Percentiles rank a stretch among this genome's conserved stretches.
Conservation (phyloP, 2,329 filamentous ascomycete species). For the Raffaelea deltoideospora region DNA sequence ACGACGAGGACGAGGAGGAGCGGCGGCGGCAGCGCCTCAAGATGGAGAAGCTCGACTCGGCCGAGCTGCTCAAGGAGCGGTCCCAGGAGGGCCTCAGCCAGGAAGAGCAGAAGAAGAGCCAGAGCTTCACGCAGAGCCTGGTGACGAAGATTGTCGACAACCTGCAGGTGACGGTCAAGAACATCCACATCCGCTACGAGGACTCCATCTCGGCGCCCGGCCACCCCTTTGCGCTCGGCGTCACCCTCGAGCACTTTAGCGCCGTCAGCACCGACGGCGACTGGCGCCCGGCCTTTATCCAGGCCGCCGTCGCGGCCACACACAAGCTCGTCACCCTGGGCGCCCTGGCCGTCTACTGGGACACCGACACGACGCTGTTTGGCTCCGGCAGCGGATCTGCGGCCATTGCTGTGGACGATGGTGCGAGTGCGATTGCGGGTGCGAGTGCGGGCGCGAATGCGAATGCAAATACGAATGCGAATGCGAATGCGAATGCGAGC, state of each 20-base stretch:
- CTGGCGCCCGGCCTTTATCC: constrained; percentile 93
- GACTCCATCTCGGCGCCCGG: constrained; percentile 90
- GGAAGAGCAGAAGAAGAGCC: constrained; percentile 93
- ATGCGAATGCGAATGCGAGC: constrained; percentile 43
- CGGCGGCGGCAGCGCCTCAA: constrained; percentile 78
- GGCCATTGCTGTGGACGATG: too few species aligned
- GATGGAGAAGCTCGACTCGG: constrained; percentile 96
- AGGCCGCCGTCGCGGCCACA: constrained; percentile 66
- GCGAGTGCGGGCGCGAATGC: too few species aligned
- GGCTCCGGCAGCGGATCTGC: constrained; percentile 68
- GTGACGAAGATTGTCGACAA: constrained; percentile 98
- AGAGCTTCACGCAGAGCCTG: constrained; percentile 92
- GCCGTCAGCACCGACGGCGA: constrained; percentile 89
- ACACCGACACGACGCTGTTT: constrained; percentile 77
- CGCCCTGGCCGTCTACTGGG: constrained; percentile 91
- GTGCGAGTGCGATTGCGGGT: too few species aligned
- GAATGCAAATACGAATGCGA: too few species aligned
- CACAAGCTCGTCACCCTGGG: constrained; percentile 90
- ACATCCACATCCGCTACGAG: constrained; percentile 96
- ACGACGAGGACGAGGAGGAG: constrained; percentile 85
- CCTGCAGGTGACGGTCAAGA: constrained; percentile 92
- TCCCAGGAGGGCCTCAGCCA: constrained; percentile 85
- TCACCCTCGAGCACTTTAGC: constrained; percentile 92
- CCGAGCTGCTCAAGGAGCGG: constrained; percentile 82
- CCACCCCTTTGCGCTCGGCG: constrained; percentile 82